Evolutionary conservation across 192 early-diverging fungal species (phyloP).

Genomic region (Backusella macrospora): DNA sequence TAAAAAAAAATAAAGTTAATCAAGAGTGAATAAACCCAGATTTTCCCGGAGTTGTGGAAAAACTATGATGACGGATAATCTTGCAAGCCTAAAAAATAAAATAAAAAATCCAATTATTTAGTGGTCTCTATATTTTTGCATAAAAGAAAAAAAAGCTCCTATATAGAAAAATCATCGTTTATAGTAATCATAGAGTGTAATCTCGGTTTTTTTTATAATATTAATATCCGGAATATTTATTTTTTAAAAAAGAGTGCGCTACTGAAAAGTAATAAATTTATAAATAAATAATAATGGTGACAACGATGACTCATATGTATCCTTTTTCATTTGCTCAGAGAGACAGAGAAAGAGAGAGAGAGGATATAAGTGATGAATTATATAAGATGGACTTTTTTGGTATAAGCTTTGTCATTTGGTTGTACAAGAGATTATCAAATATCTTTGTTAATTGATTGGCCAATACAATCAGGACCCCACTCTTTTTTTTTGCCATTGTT

Average conservation of each 20-base stretch:
- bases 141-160: background rate
- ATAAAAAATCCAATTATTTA: too few species aligned
- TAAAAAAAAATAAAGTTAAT: background rate
- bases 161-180: too few species aligned
- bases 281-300: background rate
- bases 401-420: slow-evolving; percentile 3
- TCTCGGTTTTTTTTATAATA: too few species aligned
- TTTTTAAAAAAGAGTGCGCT: too few species aligned
- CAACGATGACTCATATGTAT: background rate
- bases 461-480: background rate
- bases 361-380: background rate
- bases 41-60: background rate
- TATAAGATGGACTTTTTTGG: background rate
- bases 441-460: background rate
- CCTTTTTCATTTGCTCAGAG: slow-evolving; percentile 1
- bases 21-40: background rate
- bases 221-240: background rate
- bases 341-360: too few species aligned
- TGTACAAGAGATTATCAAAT: background rate
- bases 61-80: background rate
- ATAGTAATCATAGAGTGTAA: too few species aligned
- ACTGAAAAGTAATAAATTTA: too few species aligned
- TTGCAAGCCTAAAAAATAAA: background rate
- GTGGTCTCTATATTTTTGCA: background rate
- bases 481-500: background rate